Percentiles rank a stretch among this genome's conserved stretches.
These are phyloP conservation scores for Colletotrichum spinosum DNA, from an alignment of 2,329 filamentous ascomycete genomes.

Conservation along the genomic window DNA sequence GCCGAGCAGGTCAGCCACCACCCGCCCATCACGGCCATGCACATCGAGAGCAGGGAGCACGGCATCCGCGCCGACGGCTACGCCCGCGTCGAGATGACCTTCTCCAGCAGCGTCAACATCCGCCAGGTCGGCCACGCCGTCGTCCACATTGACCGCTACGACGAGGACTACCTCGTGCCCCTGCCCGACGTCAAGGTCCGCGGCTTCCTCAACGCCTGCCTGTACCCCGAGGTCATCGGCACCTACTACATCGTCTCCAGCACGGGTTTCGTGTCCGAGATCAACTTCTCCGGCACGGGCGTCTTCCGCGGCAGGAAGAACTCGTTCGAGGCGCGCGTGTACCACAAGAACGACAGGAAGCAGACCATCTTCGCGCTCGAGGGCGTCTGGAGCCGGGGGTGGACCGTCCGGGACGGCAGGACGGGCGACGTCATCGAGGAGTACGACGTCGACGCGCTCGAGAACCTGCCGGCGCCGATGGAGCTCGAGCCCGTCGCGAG, in stretches of 20 bases:
- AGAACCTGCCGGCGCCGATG: conserved; percentile 48
- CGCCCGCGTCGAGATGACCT: conserved; percentile 64
- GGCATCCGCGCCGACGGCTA: conserved; percentile 62
- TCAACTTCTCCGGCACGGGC: conserved; percentile 59
- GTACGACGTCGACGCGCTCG: conserved; percentile 50
- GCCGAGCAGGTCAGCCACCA: conserved; percentile 66
- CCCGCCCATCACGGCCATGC: conserved; percentile 65
- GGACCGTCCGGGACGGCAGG: conserved; percentile 46
- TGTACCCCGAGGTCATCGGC: conserved; percentile 61
- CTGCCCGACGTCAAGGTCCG: conserved; percentile 61
- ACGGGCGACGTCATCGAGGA: conserved; percentile 49
- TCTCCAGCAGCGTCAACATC: conserved; percentile 61
- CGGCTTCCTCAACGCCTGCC: conserved; percentile 58
- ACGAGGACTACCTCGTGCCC: conserved; percentile 62
- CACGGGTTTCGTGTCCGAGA: conserved; percentile 58
- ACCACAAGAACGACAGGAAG: conserved; percentile 51
- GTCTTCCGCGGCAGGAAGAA: conserved; percentile 59
- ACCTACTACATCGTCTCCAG: conserved; percentile 59
- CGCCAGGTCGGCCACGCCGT: conserved; percentile 63
- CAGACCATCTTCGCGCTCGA: conserved; percentile 39
- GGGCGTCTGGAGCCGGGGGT: conserved; percentile 38
- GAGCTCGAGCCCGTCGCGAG: conserved; percentile 66
- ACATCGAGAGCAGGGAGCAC: conserved; percentile 55
- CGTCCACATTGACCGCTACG: conserved; percentile 59
- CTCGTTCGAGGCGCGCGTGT: conserved; percentile 57